phyloP scores from a whole-genome alignment of 2,329 filamentous ascomycete genomes.

The Thyridium curvatum region DNA sequence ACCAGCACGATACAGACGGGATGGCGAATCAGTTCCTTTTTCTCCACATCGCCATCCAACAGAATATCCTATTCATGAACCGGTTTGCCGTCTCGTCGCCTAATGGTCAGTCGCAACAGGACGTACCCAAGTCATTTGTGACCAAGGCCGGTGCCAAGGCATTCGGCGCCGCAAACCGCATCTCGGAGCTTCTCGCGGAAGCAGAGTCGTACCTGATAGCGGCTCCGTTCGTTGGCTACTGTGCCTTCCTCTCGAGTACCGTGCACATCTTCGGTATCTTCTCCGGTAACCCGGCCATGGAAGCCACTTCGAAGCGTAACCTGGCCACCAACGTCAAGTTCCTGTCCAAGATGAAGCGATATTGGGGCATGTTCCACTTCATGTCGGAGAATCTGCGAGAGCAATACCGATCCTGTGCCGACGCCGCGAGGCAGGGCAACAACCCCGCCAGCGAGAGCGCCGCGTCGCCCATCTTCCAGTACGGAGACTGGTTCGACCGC shows the following conservation, averaged over 20 bases:
- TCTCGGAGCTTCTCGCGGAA: constrained; percentile 78
- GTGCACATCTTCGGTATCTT: constrained; percentile 94
- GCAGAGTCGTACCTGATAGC: constrained; percentile 74
- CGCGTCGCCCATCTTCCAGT: constrained; percentile 73
- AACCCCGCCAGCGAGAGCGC: constrained; percentile 35
- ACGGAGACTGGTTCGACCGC: constrained; percentile 94
- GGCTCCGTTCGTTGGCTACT: constrained; percentile 91
- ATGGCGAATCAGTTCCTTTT: constrained; percentile 90
- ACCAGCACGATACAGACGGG: constrained; percentile 75
- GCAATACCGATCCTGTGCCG: constrained; percentile 77
- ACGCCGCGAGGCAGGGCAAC: constrained; percentile 68
- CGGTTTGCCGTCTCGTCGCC: constrained; percentile 75
- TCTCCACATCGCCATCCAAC: constrained; percentile 82
- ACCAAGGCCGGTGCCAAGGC: constrained; percentile 69
- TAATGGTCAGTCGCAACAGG: constrained; percentile 55
- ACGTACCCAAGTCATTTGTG: constrained; percentile 73
- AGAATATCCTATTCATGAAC: constrained; percentile 85
- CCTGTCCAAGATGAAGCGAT: constrained; percentile 88
- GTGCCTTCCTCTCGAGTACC: constrained; percentile 85
- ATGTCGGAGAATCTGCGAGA: constrained; percentile 90
- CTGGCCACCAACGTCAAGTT: constrained; percentile 85
- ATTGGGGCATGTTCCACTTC: constrained; percentile 98
- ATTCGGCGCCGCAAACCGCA: constrained; percentile 76
- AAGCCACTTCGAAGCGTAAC: constrained; percentile 75
- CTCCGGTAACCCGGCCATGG: constrained; percentile 71